Evolutionary conservation across 495 filamentous ascomycete species (phyloP).

Genomic region (Penicillium coprophilum): DNA sequence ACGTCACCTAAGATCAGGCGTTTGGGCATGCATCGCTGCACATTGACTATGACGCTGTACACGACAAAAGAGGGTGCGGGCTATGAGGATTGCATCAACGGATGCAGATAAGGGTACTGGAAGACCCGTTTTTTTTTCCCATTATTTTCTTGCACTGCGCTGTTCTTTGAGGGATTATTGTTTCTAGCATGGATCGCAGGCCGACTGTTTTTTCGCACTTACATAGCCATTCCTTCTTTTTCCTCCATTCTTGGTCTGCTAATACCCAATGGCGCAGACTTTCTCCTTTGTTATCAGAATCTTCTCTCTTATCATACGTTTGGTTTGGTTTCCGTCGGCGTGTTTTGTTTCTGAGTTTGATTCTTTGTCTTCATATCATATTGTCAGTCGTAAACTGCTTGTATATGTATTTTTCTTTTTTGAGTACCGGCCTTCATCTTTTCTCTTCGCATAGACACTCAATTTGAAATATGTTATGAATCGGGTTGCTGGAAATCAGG

Average conservation of each 20-base stretch:
- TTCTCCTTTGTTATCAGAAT: constrained; percentile 14
- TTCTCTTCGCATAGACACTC: neutral
- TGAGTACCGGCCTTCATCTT: neutral
- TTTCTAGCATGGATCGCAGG: constrained; percentile 32
- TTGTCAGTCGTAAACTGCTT: neutral
- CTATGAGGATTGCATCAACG: neutral
- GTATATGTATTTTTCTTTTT: constrained; percentile 1
- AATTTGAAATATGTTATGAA: neutral
- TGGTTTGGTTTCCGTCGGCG: constrained; percentile 5
- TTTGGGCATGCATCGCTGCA: constrained; percentile 8
- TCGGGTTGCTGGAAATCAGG: too few species aligned
- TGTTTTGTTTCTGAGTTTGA: constrained; percentile 7
- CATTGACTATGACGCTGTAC: constrained; percentile 19
- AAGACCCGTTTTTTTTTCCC: constrained; percentile 12
- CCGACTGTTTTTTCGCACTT: constrained; percentile 27
- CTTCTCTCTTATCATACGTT: constrained; percentile 3
- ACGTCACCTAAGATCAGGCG: constrained; percentile 30
- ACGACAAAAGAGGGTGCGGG: constrained; percentile 9
- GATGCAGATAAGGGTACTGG: constrained; percentile 10
- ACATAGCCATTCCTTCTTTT: constrained; percentile 25
- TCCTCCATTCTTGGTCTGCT: constrained; percentile 17
- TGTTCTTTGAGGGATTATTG: constrained; percentile 2
- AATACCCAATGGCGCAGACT: constrained; percentile 30
- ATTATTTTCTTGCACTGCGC: constrained; percentile 7
- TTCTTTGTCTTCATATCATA: constrained; percentile 4